phyloP scores from a whole-genome alignment of 441 rosid genomes.

The Metrosideros polymorpha region DNA sequence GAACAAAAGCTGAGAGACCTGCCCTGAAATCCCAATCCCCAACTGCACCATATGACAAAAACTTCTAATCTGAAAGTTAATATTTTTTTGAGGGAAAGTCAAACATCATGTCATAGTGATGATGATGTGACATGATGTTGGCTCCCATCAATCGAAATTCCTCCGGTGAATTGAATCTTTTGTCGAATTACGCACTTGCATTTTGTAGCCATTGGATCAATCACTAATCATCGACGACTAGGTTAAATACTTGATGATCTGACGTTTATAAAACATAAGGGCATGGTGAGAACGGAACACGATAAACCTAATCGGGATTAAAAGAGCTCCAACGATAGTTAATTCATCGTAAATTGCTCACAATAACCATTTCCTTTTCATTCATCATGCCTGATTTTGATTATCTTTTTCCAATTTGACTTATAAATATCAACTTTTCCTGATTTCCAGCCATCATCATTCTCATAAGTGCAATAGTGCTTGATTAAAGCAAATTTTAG shows the following conservation, averaged over 20 bases:
- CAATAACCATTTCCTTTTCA: background rate
- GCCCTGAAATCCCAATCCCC: background rate
- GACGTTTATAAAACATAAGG: background rate
- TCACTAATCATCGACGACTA: background rate
- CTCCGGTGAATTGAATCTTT: background rate
- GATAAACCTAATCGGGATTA: background rate
- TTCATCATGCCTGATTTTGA: background rate
- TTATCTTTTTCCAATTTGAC: background rate
- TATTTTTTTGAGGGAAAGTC: background rate
- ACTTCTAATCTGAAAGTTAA: background rate
- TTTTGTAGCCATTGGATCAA: background rate
- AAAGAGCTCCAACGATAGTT: background rate
- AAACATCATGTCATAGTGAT: background rate
- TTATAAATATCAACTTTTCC: background rate
- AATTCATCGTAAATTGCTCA: background rate
- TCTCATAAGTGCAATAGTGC: background rate
- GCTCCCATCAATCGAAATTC: background rate
- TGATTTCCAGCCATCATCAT: background rate
- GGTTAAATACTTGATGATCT: background rate
- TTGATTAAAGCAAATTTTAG: background rate
- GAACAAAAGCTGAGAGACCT: background rate
- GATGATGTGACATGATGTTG: background rate
- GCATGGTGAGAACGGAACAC: background rate
- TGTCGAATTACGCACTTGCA: background rate
- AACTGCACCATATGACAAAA: accelerated